These are phyloP conservation scores for Lachnellula subtilissima DNA, from an alignment of 2,329 filamentous ascomycete species.

Conservation along the genomic window DNA sequence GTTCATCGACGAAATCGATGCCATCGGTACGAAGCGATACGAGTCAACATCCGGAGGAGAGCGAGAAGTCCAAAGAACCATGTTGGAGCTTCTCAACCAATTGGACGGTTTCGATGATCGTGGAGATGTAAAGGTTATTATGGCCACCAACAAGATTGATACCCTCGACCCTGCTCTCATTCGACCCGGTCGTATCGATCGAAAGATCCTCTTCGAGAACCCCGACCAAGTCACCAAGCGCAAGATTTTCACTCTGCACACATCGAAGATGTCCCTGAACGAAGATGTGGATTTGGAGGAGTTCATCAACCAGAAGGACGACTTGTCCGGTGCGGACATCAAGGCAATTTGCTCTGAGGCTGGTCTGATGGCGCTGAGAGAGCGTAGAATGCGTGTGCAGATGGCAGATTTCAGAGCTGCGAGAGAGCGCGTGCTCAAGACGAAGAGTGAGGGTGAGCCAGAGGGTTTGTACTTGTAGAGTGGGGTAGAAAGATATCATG, in stretches of 20 bases:
- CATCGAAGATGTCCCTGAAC: slow-evolving; percentile 95
- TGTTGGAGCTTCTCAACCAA: slow-evolving; percentile 97
- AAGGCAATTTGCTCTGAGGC: slow-evolving; percentile 98
- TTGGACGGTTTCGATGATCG: slow-evolving; percentile 98
- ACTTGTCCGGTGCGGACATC: slow-evolving; percentile 94
- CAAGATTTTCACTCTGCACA: slow-evolving; percentile 98
- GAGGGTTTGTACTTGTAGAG: slow-evolving; percentile 95
- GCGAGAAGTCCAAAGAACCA: slow-evolving; percentile 94
- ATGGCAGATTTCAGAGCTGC: slow-evolving; percentile 97
- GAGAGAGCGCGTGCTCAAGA: slow-evolving; percentile 91
- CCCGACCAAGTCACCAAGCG: slow-evolving; percentile 79
- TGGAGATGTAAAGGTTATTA: slow-evolving; percentile 98
- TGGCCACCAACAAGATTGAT: slow-evolving; percentile 99
- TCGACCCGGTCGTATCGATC: slow-evolving; percentile 93
- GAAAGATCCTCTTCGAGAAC: slow-evolving; percentile 80
- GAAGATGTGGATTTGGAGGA: slow-evolving; percentile 98
- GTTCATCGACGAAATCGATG: slow-evolving; percentile 99
- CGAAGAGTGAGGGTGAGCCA: slow-evolving; percentile 96
- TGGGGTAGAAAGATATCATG: background rate
- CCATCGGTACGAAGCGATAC: slow-evolving; percentile 97
- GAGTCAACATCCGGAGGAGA: slow-evolving; percentile 96
- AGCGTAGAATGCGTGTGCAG: slow-evolving; percentile 95
- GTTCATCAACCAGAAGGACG: slow-evolving; percentile 98
- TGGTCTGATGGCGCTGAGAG: slow-evolving; percentile 86
- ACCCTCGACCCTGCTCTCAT: slow-evolving; percentile 94